Evolutionary conservation across 495 filamentous ascomycete species (phyloP).

Genomic region (Aspergillus heteromorphus): DNA sequence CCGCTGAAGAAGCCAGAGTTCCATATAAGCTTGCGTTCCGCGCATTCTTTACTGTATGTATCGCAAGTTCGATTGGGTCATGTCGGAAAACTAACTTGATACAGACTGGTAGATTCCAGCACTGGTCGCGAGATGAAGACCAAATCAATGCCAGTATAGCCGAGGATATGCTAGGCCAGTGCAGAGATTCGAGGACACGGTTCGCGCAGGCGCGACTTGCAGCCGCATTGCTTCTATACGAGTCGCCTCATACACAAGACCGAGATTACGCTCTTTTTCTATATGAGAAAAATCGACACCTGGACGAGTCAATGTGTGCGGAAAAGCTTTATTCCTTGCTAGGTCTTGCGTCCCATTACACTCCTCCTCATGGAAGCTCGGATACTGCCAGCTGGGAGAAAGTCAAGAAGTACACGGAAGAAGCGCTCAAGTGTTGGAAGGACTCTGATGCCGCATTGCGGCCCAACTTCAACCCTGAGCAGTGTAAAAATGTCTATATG

Average conservation of each 20-base stretch:
- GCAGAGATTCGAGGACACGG: not conserved
- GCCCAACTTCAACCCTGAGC: not conserved
- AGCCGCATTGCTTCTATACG: not conserved
- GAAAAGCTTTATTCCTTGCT: not conserved
- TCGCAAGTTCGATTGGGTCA: not conserved
- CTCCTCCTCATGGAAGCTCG: not conserved
- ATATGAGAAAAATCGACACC: not conserved
- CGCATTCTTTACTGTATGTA: not conserved
- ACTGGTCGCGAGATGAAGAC: not conserved
- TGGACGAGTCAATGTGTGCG: not conserved
- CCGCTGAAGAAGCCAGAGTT: not conserved
- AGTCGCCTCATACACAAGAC: not conserved
- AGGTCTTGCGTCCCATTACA: not conserved
- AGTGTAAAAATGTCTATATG: not conserved
- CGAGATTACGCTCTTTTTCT: not conserved
- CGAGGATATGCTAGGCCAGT: not conserved
- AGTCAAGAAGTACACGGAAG: not conserved
- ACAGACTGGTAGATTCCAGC: not conserved
- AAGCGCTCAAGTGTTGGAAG: not conserved
- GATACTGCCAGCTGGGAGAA: not conserved
- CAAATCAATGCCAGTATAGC: not conserved
- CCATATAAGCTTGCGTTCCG: not conserved
- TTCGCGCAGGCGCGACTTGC: not conserved
- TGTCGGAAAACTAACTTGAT: not conserved
- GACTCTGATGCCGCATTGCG: not conserved